These are phyloP conservation scores for Carex littledalei DNA, from an alignment of 176 grass and related monocot species.

Conservation along the genomic window DNA sequence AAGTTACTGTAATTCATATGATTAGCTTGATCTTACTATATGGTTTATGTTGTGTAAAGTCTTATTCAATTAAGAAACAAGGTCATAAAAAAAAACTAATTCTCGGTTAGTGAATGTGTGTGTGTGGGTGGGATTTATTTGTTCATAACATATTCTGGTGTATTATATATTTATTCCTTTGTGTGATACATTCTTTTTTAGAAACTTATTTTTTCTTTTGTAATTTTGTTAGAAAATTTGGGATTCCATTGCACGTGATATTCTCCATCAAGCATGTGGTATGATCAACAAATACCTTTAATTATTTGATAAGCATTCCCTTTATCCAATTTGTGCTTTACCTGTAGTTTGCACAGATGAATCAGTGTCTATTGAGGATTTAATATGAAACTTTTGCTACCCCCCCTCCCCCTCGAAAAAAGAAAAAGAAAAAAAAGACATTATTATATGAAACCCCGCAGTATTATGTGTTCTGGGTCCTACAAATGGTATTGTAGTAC, in stretches of 20 bases:
- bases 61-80: background rate
- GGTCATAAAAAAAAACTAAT: background rate
- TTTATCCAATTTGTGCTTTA: background rate
- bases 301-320: background rate
- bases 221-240: conserved; percentile 59
- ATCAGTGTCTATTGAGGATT: background rate
- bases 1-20: background rate
- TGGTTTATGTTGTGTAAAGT: background rate
- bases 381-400: background rate
- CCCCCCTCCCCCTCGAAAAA: background rate
- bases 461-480: background rate
- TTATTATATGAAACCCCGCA: background rate
- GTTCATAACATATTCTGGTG: background rate
- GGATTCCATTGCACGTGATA: conserved; percentile 83
- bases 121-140: background rate
- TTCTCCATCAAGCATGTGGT: conserved; percentile 94
- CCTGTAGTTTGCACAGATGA: background rate
- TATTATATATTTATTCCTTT: background rate
- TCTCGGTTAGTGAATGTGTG: background rate
- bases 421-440: background rate
- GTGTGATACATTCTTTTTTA: background rate
- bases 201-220: background rate
- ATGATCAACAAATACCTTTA: conserved; percentile 20
- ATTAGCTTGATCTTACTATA: background rate
- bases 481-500: background rate